Percentiles rank a stretch among this genome's conserved stretches.
These are phyloP conservation scores for Podaxis sp. DNA, from an alignment of 768 basidiomycete species.

Conservation along the genomic window DNA sequence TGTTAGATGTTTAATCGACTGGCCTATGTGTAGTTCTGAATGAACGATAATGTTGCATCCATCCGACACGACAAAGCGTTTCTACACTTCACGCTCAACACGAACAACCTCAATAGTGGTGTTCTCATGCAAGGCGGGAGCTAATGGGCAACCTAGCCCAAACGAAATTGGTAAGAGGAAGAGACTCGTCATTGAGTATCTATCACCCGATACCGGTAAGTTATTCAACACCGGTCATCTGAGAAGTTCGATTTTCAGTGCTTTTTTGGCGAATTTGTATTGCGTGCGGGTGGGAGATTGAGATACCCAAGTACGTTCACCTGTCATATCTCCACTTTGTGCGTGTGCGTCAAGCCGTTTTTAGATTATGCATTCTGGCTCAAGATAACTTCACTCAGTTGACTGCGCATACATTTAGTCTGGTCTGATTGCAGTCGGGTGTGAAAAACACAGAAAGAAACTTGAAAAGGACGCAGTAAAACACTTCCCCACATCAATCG, in stretches of 20 bases:
- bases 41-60: conserved; percentile 76
- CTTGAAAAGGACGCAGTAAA: conserved; percentile 90
- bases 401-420: not conserved
- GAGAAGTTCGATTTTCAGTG: conserved; percentile 95
- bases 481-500: conserved; percentile 90
- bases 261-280: conserved; percentile 89
- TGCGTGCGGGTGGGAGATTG: conserved; percentile 95
- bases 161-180: conserved; percentile 79
- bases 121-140: conserved; percentile 70
- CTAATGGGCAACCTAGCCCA: conserved; percentile 70
- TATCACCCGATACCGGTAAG: conserved; percentile 98
- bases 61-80: conserved; percentile 43
- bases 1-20: not conserved
- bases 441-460: conserved; percentile 86
- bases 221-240: conserved; percentile 97
- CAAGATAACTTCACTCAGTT: too few relatives aligned
- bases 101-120: conserved; percentile 57
- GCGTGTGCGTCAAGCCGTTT: too few relatives aligned
- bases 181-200: conserved; percentile 86
- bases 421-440: conserved; percentile 2
- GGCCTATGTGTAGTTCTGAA: conserved; percentile 61
- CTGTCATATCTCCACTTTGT: not conserved
- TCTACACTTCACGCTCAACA: conserved; percentile 41
- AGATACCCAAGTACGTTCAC: conserved; percentile 83
- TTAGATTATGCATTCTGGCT: too few relatives aligned